Base-by-base conservation (phyloP, 805 yeast genomes). In the Metahyphopichia silvanorum region DNA sequence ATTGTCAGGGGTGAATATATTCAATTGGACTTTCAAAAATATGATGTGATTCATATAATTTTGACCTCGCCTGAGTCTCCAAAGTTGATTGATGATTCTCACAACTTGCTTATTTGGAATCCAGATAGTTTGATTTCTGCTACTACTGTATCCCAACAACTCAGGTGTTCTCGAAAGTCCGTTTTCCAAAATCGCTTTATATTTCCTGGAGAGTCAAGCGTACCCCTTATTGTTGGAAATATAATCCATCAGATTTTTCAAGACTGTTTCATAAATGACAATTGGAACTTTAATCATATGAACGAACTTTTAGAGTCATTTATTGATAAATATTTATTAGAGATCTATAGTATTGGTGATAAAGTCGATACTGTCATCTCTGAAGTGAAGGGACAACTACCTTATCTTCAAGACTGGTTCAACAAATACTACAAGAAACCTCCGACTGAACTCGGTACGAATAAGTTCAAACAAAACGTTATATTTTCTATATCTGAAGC, bases 121-220 rank as follows among this genome's bases (percentile, higher is more conserved):
- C 98, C 98, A 0, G 98, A 93, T 51, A 59, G 76, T 4, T 58
- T 93, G 9, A 60, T 91, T 0, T 76, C 96, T 0, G 88, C 96
- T 2, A 93, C 98, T 0, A 63, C 81, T 4, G 74, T 88, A 1
- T 82, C 96, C 1, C 83, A 83, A 25, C 81, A 91, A 2, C 61
- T 86, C 19, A 69, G 64, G 13, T 93, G 98, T 51, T 65, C 77
- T 19, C 63, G 98, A 34, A 75, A 79, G 37, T 76, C 91, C 0
- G 79, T 86, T 0, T 55, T 91, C 4, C 62, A 66, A 20, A 66
- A 71, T 18, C 63, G 80, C 27, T 63, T 84, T 24, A 66, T 70
- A 15, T 74, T 77, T 27, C 81, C 85, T 0, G 86, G 86, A 1
- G 84, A 69, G n/a, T 59, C 75, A 8, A 69, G 78, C 2, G 52